A percentile compares a stretch with the other conserved stretches of the same genome.
Conservation (phyloP, 2,329 filamentous ascomycete species). For the Aspergillus persii region DNA sequence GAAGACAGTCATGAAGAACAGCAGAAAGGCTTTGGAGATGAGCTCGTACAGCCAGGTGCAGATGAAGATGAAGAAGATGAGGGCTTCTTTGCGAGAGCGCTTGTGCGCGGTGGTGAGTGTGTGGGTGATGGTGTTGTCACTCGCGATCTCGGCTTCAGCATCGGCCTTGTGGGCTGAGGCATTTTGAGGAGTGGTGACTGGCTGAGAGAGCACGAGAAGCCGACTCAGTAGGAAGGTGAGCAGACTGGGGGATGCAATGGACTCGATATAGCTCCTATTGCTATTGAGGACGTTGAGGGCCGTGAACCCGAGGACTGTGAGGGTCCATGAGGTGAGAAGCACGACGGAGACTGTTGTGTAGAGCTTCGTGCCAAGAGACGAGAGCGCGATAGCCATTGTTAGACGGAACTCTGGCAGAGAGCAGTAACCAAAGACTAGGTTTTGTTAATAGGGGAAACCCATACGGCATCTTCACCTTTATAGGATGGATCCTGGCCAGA, state of each 20-base stretch:
- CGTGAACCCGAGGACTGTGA: neutral
- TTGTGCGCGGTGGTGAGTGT: neutral
- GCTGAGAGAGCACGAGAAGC: neutral
- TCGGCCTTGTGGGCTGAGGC: no score
- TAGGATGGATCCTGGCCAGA: no score
- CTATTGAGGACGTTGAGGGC: neutral
- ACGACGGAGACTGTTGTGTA: neutral
- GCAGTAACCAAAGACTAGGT: no score
- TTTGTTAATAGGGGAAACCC: no score
- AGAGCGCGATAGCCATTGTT: neutral
- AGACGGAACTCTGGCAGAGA: no score
- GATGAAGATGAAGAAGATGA: neutral
- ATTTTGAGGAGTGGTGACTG: neutral
- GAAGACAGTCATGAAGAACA: neutral
- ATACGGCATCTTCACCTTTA: no score
- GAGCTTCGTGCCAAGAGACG: neutral
- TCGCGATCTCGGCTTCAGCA: no score
- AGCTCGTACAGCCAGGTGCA: neutral
- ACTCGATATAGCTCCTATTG: neutral
- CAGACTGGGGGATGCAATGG: neutral
- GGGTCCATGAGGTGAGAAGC: neutral
- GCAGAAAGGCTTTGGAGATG: neutral
- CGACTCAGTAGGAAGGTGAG: neutral
- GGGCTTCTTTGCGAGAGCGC: neutral
- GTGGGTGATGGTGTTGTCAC: neutral